These are phyloP conservation scores for Metarhizium humberi DNA, from an alignment of 2,329 filamentous ascomycete species.

Conservation along the genomic window DNA sequence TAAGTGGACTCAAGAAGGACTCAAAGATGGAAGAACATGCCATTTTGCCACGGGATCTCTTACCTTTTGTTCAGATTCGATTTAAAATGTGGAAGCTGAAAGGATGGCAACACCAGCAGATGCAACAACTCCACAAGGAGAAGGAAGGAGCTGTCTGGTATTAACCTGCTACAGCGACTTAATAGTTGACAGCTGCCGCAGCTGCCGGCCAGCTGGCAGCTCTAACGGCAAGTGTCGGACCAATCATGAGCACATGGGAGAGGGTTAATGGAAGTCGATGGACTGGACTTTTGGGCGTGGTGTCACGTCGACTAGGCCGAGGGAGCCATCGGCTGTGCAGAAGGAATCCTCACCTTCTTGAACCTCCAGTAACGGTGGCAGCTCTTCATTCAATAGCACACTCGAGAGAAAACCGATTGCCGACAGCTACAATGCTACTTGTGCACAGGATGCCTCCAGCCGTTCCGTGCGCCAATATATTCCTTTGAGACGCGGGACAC, in stretches of 20 bases:
- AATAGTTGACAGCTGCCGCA: not conserved
- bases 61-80: conserved; percentile 6
- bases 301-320: not conserved
- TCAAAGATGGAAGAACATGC: not conserved
- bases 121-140: not conserved
- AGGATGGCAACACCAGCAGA: not conserved
- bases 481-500: not conserved
- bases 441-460: not conserved
- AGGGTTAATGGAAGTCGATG: not conserved
- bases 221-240: not conserved
- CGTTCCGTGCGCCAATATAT: not conserved
- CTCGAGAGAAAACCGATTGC: too few relatives aligned
- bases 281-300: not conserved
- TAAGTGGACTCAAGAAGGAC: not conserved
- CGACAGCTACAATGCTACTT: not conserved
- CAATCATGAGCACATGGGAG: not conserved
- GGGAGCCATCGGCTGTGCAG: not conserved
- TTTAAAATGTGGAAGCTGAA: not conserved
- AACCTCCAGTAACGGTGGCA: not conserved
- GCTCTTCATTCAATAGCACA: too few relatives aligned
- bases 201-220: not conserved
- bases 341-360: not conserved
- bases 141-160: not conserved
- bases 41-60: not conserved
- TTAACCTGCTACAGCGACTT: not conserved